phyloP scores from a whole-genome alignment of 169 alveolate species.

The Ichthyophthirius multifiliis region DNA sequence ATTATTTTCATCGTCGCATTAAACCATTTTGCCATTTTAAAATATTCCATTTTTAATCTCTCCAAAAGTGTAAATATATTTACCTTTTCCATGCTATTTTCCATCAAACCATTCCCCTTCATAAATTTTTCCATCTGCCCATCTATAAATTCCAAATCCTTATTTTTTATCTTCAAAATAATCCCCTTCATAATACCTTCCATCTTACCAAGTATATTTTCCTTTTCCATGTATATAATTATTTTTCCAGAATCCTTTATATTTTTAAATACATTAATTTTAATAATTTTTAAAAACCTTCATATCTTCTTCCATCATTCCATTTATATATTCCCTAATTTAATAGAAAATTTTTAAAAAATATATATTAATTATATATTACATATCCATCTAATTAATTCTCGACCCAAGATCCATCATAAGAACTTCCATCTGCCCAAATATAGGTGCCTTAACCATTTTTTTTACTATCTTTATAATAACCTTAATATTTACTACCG shows the following conservation, averaged over 20 bases:
- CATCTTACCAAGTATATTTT: slow-evolving; percentile 51
- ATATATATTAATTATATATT: neutral
- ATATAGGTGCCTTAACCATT: slow-evolving; percentile 53
- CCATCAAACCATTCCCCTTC: slow-evolving; percentile 57
- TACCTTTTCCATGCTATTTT: slow-evolving; percentile 59
- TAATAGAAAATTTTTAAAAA: neutral
- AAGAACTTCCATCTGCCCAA: slow-evolving; percentile 58
- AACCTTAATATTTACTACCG: slow-evolving; percentile 75
- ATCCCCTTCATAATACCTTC: slow-evolving; percentile 63
- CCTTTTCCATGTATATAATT: slow-evolving; percentile 51
- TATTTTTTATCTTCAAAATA: slow-evolving; percentile 65
- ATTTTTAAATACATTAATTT: neutral
- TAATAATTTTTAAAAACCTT: neutral
- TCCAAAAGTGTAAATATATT: slow-evolving; percentile 36
- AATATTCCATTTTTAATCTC: neutral
- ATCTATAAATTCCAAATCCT: slow-evolving; percentile 52
- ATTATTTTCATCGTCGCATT: no score
- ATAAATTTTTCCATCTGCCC: slow-evolving; percentile 69
- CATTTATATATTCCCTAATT: slow-evolving; percentile 14
- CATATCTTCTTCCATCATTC: slow-evolving; percentile 41
- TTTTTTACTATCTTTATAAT: slow-evolving; percentile 52
- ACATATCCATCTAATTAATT: slow-evolving; percentile 51
- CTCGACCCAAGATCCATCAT: slow-evolving; percentile 67
- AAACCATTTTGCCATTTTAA: slow-evolving; percentile 24
- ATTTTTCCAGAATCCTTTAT: neutral